These are phyloP conservation scores for Colletotrichum tabaci DNA, from an alignment of 2,329 filamentous ascomycete genomes.

Conservation along the genomic window DNA sequence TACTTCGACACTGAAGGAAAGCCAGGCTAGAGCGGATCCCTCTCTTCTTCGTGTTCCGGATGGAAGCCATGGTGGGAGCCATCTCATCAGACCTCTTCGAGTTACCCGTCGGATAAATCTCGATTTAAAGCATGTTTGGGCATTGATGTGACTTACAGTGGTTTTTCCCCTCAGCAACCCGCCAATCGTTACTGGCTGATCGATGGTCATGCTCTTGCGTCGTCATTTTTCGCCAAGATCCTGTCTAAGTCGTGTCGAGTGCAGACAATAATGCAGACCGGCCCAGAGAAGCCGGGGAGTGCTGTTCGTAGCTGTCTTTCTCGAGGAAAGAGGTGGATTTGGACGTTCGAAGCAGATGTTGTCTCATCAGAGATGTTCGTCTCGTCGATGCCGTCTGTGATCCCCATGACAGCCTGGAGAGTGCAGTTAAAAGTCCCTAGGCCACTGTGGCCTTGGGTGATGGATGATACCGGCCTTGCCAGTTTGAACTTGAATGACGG, in stretches of 20 bases:
- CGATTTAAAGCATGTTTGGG: background rate
- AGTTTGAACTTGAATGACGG: background rate
- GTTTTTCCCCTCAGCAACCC: background rate
- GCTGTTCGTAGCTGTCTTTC: background rate
- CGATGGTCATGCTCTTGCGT: background rate
- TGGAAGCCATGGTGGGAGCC: background rate
- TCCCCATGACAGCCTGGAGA: too few species aligned
- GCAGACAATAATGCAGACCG: background rate
- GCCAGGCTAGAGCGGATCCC: slow-evolving; percentile 1
- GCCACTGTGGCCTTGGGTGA: background rate
- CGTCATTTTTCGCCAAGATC: background rate
- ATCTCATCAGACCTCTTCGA: slow-evolving; percentile 12
- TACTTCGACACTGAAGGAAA: background rate
- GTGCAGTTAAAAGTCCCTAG: too few species aligned
- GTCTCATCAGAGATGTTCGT: background rate
- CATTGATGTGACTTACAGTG: background rate
- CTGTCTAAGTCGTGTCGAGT: background rate
- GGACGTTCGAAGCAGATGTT: background rate
- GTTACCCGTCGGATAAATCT: background rate
- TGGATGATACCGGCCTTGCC: background rate
- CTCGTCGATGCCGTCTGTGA: background rate
- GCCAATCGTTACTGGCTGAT: background rate
- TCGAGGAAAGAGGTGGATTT: too few species aligned
- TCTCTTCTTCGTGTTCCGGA: background rate
- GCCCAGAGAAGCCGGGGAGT: background rate